Conservation (phyloP, 2,329 filamentous ascomycete genomes). For the Pestalotiopsis sp. region DNA sequence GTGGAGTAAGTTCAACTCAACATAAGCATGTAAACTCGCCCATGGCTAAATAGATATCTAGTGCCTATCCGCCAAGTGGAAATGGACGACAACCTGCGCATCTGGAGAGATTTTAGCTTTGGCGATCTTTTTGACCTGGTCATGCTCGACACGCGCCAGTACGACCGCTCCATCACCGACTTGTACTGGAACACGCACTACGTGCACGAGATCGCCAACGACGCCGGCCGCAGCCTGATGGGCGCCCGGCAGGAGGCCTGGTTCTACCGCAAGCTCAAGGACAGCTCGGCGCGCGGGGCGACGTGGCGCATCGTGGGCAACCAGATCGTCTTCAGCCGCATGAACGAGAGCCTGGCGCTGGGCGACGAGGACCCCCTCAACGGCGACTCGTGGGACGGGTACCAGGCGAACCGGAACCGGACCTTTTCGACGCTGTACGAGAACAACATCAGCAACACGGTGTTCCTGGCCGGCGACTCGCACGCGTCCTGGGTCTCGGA, state of each 20-base stretch:
- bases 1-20: conserved; percentile 53
- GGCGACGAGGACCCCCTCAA: conserved; percentile 44
- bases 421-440: conserved; percentile 62
- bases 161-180: conserved; percentile 68
- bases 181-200: conserved; percentile 65
- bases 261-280: conserved; percentile 64
- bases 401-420: conserved; percentile 63
- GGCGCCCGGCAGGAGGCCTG: conserved; percentile 73
- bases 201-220: conserved; percentile 53
- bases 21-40: too few species aligned
- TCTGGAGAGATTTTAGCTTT: conserved; percentile 69
- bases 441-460: conserved; percentile 66
- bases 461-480: conserved; percentile 64
- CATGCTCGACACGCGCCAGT: conserved; percentile 71
- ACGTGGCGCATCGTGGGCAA: conserved; percentile 73
- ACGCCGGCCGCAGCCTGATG: conserved; percentile 71
- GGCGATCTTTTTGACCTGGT: conserved; percentile 68
- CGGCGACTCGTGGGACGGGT: conserved; percentile 49
- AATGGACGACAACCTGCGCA: conserved; percentile 70
- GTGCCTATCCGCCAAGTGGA: conserved; percentile 59
- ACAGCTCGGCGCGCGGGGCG: conserved; percentile 62
- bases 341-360: conserved; percentile 34
- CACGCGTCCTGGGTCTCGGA: conserved; percentile 62
- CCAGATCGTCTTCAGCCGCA: conserved; percentile 63
- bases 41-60: conserved; percentile 15